Evolutionary conservation across 2,329 filamentous ascomycete species (phyloP).

Genomic region (Colletotrichum chrysophilum): DNA sequence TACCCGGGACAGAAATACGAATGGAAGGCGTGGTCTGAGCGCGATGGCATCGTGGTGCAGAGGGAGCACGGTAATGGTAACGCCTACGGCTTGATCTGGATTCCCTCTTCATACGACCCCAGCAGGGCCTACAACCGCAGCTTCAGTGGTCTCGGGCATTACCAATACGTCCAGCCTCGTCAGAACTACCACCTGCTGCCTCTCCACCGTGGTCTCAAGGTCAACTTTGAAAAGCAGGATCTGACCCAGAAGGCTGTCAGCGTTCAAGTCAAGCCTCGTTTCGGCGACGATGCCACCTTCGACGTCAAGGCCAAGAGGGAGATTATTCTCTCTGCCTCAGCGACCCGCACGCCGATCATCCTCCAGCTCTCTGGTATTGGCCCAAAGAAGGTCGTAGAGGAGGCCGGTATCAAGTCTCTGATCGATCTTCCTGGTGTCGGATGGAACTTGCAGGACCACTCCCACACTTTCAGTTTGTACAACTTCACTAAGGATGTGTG

Average conservation of each 20-base stretch:
- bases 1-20: not conserved
- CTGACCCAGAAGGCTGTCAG: not conserved
- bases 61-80: not conserved
- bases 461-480: conserved; percentile 11
- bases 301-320: not conserved
- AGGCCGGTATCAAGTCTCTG: not conserved
- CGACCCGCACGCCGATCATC: not conserved
- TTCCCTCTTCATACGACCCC: not conserved
- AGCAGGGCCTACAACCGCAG: not conserved
- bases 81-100: not conserved
- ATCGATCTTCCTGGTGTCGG: conserved; percentile 11
- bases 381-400: not conserved
- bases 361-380: not conserved
- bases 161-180: not conserved
- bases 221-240: not conserved
- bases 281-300: not conserved
- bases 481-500: not conserved
- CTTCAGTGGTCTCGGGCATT: not conserved
- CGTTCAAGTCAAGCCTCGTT: not conserved
- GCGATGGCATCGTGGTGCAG: not conserved
- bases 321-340: not conserved
- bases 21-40: not conserved
- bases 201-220: not conserved
- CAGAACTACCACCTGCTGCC: not conserved
- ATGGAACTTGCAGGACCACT: conserved; percentile 41